These are phyloP conservation scores for Saururus chinensis DNA, from an alignment of 164 flowering plant species.

Conservation along the genomic window DNA sequence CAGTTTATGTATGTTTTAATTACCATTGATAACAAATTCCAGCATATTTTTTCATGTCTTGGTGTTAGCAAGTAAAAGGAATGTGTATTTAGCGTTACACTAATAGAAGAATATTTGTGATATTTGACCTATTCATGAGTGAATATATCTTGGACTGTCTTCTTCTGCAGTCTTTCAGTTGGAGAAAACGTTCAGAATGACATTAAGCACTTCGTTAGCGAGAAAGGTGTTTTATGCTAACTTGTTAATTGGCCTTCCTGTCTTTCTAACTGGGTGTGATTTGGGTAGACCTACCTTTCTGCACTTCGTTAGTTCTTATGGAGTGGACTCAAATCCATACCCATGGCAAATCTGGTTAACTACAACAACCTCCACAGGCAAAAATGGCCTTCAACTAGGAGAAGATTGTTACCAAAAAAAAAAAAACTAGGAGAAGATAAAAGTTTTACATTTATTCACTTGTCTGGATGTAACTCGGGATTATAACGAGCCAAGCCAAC, in stretches of 20 bases:
- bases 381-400: not conserved
- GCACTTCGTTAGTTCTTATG: too few species aligned
- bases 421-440: too few species aligned
- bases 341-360: too few species aligned
- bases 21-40: too few species aligned
- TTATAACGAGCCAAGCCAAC: too few species aligned
- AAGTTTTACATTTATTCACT: not conserved
- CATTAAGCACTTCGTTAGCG: slow-evolving; percentile 23
- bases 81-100: not conserved
- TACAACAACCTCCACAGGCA: too few species aligned
- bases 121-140: not conserved
- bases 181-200: slow-evolving; percentile 89
- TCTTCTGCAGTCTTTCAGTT: slow-evolving; percentile 71
- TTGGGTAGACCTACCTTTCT: not conserved
- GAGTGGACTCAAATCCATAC: too few species aligned
- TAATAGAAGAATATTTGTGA: not conserved
- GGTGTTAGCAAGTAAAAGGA: too few species aligned
- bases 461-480: too few species aligned
- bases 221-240: not conserved
- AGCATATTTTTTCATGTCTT: too few species aligned
- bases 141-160: not conserved
- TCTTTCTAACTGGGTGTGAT: not conserved
- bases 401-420: too few species aligned
- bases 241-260: not conserved
- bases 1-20: too few species aligned